Base-by-base conservation (phyloP, 495 filamentous ascomycete species). In the Sphaerosporella brunnea region DNA sequence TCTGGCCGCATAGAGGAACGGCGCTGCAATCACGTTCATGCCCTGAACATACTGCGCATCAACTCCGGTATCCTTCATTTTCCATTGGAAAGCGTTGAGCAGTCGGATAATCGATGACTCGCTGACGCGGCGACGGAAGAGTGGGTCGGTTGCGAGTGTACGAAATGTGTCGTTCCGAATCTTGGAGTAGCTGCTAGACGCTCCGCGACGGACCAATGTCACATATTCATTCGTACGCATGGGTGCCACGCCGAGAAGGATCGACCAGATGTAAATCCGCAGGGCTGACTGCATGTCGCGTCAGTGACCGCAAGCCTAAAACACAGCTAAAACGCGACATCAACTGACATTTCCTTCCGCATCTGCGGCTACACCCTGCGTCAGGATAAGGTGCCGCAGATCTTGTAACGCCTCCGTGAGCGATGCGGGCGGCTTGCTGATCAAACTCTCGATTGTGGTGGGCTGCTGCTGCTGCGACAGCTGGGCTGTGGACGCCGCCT, bases 11-110 rank as follows among this genome's bases (percentile, higher is more conserved):
- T 99, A 99, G 35, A 96, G 71, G 56, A 99, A 95, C 0, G 90
- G 92, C 7, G 90, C 90, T 28, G 84, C 87, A n/a, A 97, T 74
- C n/a, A 96, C 88, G 60, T 96, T 97, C 90, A 97, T 96, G 48
- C 90, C 90, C 61, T 99, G 90, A 3, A 96, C 92, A 61, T 99
- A 99, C 36, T 63, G 56, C 10, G 64, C 60, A n/a, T 66, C 71
- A 51, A 70, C 68, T 23, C 72, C 72, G 0, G 77, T 72, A 66
- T 99, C 92, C 53, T 86, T 78, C 23, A 96, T 69, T 51, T 74
- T 83, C 90, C 92, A 96, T 37, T 87, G 87, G 24, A 94, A 75
- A 21, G 90, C 90, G 56, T 99, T 99, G n/a, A 99, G 71, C 1
- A 99, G 70, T 10, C 90, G 84, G 40, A 94, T 95, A 15, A 99